Percentiles rank a stretch among this genome's conserved stretches.
Evolutionary conservation across 768 basidiomycete genomes (phyloP).

Genomic region (Boletus edulis): DNA sequence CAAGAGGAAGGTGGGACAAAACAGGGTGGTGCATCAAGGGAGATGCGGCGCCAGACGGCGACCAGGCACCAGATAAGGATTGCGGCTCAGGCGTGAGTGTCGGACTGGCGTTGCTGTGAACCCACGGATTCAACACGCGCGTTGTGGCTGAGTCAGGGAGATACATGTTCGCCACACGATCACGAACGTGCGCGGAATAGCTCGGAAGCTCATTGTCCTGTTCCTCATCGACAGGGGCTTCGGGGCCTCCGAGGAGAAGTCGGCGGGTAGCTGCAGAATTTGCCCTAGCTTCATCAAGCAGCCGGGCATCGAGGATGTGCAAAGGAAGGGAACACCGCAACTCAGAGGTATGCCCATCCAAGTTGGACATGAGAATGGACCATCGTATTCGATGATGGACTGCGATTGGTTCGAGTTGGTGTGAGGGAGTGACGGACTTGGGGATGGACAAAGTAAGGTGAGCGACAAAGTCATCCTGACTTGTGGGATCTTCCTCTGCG

Average conservation of each 20-base stretch:
- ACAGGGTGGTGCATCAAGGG: slow-evolving; percentile 36
- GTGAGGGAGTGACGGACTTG: slow-evolving; percentile 61
- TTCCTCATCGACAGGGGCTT: slow-evolving; percentile 42
- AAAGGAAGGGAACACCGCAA: slow-evolving; percentile 93
- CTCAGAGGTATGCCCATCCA: slow-evolving; percentile 91
- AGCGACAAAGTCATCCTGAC: slow-evolving; percentile 53
- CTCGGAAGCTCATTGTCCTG: slow-evolving; percentile 80
- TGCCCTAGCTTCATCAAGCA: slow-evolving; percentile 73
- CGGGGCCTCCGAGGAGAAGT: slow-evolving; percentile 37
- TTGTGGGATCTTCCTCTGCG: slow-evolving; percentile 23
- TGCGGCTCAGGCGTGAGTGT: slow-evolving; percentile 21
- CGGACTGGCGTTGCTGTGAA: slow-evolving; percentile 41
- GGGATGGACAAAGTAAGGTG: slow-evolving; percentile 63
- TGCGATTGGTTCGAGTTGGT: slow-evolving; percentile 69
- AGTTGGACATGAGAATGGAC: slow-evolving; percentile 76
- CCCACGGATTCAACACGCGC: slow-evolving; percentile 66
- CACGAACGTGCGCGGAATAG: slow-evolving; percentile 86
- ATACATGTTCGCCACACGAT: slow-evolving; percentile 81
- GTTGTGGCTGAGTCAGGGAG: slow-evolving; percentile 60
- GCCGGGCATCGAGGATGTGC: slow-evolving; percentile 70
- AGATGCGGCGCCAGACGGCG: slow-evolving; percentile 36
- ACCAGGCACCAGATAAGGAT: slow-evolving; percentile 17
- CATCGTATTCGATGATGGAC: slow-evolving; percentile 80
- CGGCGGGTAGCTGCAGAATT: slow-evolving; percentile 75
- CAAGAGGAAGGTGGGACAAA: slow-evolving; percentile 36